Base-by-base conservation (phyloP, 805 yeast genomes). In the Suhomyces tanzawaensis region DNA sequence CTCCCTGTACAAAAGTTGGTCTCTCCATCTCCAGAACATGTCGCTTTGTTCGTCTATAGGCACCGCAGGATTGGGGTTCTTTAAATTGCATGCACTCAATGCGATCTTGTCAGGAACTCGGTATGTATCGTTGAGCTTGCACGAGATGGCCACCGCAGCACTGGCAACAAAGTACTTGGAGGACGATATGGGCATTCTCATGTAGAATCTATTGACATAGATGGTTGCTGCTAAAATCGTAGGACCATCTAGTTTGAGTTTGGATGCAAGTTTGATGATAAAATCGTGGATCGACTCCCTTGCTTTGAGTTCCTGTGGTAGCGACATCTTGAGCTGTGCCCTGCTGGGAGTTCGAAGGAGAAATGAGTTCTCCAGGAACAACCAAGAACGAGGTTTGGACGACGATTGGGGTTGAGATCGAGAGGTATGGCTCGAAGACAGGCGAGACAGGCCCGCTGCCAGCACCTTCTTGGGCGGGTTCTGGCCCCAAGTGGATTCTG, bases 61-160 rank as follows among this genome's bases (percentile, higher is more conserved):
- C 28, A 48, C 47, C n/a, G 38, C 22, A 1, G 49, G 49, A 24
- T 49, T 40, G 4, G 69, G 63, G 44, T 59, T 64, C 40, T 64
- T 64, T 29, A 66, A 33, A 23, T 42, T 52, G 38, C 71, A 62
- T 4, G 64, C 71, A 3, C 58, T 48, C 45, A 67, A 45, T 7
- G 73, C 72, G 7, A 69, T 63, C 47, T 62, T 66, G 40, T 68
- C 73, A 4, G 73, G 72, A n/a, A 57, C 65, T 17, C 74, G 43
- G 42, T 66, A 69, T 5, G 59, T 66, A 36, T 69, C 74, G 42
- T 67, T 54, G 18, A 69, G 57, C 49, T 69, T 69, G 44, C 71
- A 62, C 14, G 71, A 58, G n/a, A 69, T 65, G 30, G 70, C 60
- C 7, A 69, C 42, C 4, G 73, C 73, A 3, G 73, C 71, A 43